These are phyloP conservation scores for Xerocomellus chrysenteron DNA, from an alignment of 768 basidiomycete genomes.

Conservation along the genomic window DNA sequence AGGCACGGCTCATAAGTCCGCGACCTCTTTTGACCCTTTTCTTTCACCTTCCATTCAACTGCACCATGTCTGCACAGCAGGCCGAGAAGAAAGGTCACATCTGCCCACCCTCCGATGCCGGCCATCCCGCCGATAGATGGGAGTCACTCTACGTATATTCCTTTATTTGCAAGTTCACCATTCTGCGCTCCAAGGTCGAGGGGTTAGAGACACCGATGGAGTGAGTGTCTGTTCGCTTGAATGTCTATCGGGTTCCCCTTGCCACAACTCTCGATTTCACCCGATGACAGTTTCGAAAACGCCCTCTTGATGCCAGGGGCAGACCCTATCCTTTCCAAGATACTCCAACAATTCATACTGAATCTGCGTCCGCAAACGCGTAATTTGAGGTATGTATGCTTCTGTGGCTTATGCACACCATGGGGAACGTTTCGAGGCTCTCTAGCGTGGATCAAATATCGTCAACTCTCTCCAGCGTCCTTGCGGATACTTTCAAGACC, in stretches of 20 bases:
- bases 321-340: constrained; percentile 67
- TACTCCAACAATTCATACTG: constrained; percentile 74
- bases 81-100: constrained; percentile 50
- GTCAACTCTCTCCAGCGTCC: constrained; percentile 63
- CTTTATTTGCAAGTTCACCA: constrained; percentile 82
- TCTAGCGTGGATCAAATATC: constrained; percentile 80
- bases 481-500: constrained; percentile 71
- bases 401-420: constrained; percentile 22
- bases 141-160: constrained; percentile 83
- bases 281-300: constrained; percentile 65
- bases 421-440: constrained; percentile 31
- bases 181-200: constrained; percentile 70
- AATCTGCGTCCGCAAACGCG: constrained; percentile 86
- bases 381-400: constrained; percentile 73
- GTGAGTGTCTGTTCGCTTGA: constrained; percentile 48
- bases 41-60: constrained; percentile 31
- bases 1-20: constrained; percentile 35
- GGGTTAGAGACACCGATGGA: constrained; percentile 81
- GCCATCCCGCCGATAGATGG: constrained; percentile 81
- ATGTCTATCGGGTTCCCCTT: constrained; percentile 19
- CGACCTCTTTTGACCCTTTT: constrained; percentile 35
- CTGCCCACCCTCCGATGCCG: constrained; percentile 59
- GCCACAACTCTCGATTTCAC: constrained; percentile 33
- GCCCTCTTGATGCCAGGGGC: constrained; percentile 72
- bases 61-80: constrained; percentile 39